Percentiles rank a stretch among this genome's conserved stretches.
phyloP scores from a whole-genome alignment of 768 basidiomycete genomes.

The Coprinopsis strossmayeri region DNA sequence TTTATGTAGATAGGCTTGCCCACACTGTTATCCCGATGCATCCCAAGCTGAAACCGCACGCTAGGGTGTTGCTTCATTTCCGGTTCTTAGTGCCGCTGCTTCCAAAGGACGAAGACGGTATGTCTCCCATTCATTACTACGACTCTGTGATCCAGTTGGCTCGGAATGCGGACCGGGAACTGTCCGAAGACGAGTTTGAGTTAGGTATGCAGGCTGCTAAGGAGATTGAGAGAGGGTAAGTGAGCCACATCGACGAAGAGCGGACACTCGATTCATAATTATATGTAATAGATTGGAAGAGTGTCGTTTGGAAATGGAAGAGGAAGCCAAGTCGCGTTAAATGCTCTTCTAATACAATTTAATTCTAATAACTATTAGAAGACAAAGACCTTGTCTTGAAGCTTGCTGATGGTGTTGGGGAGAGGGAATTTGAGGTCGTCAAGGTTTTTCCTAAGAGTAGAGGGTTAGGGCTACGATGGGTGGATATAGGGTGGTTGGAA shows the following conservation, averaged over 20 bases:
- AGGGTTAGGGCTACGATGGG: neutral
- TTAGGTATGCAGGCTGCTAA: slow-evolving; percentile 55
- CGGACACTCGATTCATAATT: neutral
- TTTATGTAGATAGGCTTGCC: slow-evolving; percentile 63
- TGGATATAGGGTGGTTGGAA: neutral
- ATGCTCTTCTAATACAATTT: neutral
- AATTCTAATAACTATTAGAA: neutral
- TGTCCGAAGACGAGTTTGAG: slow-evolving; percentile 62
- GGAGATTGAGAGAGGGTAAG: slow-evolving; percentile 58
- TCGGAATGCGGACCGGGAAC: slow-evolving; percentile 51
- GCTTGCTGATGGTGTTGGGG: slow-evolving; percentile 88
- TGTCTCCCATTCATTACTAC: slow-evolving; percentile 68
- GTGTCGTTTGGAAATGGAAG: slow-evolving; percentile 3
- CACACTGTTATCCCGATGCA: slow-evolving; percentile 69
- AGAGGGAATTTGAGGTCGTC: slow-evolving; percentile 82
- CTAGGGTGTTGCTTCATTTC: slow-evolving; percentile 75
- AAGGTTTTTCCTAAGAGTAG: slow-evolving; percentile 67
- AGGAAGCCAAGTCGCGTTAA: neutral
- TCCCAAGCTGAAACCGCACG: slow-evolving; percentile 62
- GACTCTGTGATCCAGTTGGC: slow-evolving; percentile 73
- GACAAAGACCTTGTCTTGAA: slow-evolving; percentile 67
- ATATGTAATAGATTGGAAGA: neutral
- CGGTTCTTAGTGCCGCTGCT: slow-evolving; percentile 67
- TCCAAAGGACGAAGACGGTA: slow-evolving; percentile 51
- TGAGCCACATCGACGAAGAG: too few relatives aligned